phyloP scores from a whole-genome alignment of 805 yeast species.

The Wickerhamomyces ciferrii region DNA sequence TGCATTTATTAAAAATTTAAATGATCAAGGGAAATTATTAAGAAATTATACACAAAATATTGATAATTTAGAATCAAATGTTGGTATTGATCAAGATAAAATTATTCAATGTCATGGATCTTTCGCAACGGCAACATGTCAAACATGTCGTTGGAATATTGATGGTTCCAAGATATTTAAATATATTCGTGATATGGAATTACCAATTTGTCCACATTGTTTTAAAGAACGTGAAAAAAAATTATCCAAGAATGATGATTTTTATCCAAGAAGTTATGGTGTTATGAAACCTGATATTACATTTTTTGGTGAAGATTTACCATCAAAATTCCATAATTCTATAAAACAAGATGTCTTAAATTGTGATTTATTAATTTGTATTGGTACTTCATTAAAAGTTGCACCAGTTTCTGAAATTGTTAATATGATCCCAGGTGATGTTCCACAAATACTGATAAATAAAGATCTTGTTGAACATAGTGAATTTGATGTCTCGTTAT shows the following conservation, averaged over 20 bases:
- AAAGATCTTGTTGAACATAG: conserved; percentile 70
- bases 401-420: conserved; percentile 90
- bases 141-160: conserved; percentile 63
- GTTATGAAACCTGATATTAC: conserved; percentile 92
- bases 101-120: conserved; percentile 91
- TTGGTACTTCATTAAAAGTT: conserved; percentile 89
- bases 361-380: conserved; percentile 78
- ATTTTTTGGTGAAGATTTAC: conserved; percentile 83
- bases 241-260: conserved; percentile 22
- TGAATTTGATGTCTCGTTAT: conserved; percentile 70
- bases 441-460: conserved; percentile 80
- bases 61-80: conserved; percentile 80
- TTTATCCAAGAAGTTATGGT: conserved; percentile 50
- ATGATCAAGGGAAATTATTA: conserved; percentile 70
- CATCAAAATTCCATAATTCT: conserved; percentile 57
- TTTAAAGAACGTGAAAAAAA: conserved; percentile 33
- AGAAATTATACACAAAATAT: conserved; percentile 90
- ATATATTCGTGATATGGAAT: conserved; percentile 48
- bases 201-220: conserved; percentile 75
- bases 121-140: conserved; percentile 82
- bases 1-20: conserved; percentile 66
- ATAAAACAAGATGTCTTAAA: conserved; percentile 53
- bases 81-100: conserved; percentile 62
- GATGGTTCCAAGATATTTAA: conserved; percentile 62
- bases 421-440: conserved; percentile 61